Evolutionary conservation across 306 rosid genomes (phyloP).

Genomic region (Sicyos baderoa): DNA sequence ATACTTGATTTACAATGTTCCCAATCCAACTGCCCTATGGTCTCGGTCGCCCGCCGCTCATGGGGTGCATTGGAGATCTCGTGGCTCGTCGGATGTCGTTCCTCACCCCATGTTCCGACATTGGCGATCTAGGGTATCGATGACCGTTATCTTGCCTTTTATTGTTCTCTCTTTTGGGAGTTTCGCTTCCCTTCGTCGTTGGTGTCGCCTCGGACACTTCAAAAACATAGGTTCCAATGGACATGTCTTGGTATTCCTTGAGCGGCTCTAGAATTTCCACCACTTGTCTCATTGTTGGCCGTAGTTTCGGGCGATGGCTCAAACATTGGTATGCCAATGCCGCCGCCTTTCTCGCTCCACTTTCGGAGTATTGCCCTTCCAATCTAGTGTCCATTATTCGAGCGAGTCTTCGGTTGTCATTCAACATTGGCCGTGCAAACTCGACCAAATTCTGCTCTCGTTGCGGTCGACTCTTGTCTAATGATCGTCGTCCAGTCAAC

Average conservation of each 20-base stretch:
- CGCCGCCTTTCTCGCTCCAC: slow-evolving; percentile 74
- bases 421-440: slow-evolving; percentile 69
- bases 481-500: no score
- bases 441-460: slow-evolving; percentile 79
- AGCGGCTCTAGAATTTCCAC: slow-evolving; percentile 68
- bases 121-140: slow-evolving; percentile 36
- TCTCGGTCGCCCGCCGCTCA: slow-evolving; percentile 23
- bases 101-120: slow-evolving; percentile 11
- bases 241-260: slow-evolving; percentile 54
- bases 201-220: slow-evolving; percentile 33
- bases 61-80: no score
- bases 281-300: slow-evolving; percentile 67
- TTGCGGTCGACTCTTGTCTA: slow-evolving; percentile 45
- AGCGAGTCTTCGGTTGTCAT: slow-evolving; percentile 41
- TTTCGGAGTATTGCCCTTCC: slow-evolving; percentile 74
- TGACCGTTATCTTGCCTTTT: slow-evolving; percentile 6
- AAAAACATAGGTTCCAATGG: slow-evolving; percentile 60
- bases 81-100: no score
- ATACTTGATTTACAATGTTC: neutral
- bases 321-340: slow-evolving; percentile 82
- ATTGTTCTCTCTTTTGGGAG: slow-evolving; percentile 12
- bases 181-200: slow-evolving; percentile 20
- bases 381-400: slow-evolving; percentile 81
- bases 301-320: slow-evolving; percentile 71
- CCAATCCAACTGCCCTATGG: slow-evolving; percentile 14